phyloP scores from a whole-genome alignment of 1,284 basidiomycete genomes.

The Moesziomyces sp. region DNA sequence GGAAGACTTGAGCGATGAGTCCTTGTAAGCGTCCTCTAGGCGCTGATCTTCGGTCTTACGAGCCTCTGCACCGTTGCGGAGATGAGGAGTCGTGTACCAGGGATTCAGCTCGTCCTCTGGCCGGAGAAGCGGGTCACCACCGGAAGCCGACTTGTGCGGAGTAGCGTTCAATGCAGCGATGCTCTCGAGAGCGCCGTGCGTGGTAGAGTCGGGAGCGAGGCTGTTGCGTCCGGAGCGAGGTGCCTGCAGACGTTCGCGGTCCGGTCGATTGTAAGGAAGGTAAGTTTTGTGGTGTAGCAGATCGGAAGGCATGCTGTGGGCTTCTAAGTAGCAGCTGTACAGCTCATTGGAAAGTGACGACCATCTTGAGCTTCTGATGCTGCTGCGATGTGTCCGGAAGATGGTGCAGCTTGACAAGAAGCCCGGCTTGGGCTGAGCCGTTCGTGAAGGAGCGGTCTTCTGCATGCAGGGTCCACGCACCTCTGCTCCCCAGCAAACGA shows the following conservation, averaged over 20 bases:
- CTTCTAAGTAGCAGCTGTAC: no score
- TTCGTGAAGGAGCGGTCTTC: no score
- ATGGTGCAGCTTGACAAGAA: no score
- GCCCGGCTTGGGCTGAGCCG: no score
- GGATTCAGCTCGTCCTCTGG: constrained; percentile 52
- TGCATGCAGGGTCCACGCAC: no score
- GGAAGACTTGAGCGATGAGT: constrained; percentile 40
- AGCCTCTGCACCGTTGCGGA: constrained; percentile 46
- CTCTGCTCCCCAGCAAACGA: no score
- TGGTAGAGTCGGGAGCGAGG: background rate
- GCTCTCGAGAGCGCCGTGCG: background rate
- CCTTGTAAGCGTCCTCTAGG: constrained; percentile 51
- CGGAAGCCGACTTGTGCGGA: no score
- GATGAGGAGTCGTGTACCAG: constrained; percentile 52
- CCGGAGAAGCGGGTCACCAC: constrained; percentile 19
- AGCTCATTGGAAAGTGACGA: background rate
- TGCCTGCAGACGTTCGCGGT: constrained; percentile 15
- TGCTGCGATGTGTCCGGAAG: no score
- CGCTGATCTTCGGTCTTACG: constrained; percentile 50
- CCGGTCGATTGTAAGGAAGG: constrained; percentile 18
- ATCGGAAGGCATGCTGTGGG: constrained; percentile 31
- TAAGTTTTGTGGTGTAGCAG: constrained; percentile 29
- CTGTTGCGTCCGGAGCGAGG: constrained; percentile 7
- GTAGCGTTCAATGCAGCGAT: no score
- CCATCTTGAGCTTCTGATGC: no score